Evolutionary conservation across 139 green algal species (phyloP), one percentile per base, ranked within the genome.

Genomic region (Auxenochlorella pyrenoidosa): DNA sequence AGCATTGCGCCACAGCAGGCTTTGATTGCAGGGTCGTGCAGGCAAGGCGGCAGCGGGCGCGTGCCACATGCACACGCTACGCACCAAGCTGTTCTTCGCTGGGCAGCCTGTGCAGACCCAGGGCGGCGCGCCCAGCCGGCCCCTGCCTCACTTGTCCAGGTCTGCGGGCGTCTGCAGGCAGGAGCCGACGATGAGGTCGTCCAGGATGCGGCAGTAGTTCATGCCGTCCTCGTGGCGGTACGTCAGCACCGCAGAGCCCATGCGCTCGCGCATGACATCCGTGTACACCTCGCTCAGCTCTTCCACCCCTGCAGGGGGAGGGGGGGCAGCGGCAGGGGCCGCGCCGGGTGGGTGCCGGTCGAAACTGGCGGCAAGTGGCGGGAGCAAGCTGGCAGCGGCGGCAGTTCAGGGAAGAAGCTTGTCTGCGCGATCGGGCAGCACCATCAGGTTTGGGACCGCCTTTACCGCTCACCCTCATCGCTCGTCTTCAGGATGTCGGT

Each of bases 171-270:
- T 96, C 86, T 98, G 97, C 41, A 96, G 93, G 87, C 97, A 99
- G 44, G 92, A 97, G 34, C 97, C 97, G 38, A 99, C 97, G 41
- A 99, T 97, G 24, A 99, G 77, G 87, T 99, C 94, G 28, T 96
- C 93, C 58, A 97, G 77, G 36, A 99, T 94, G 28, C 90, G 76
- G 77, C 94, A 94, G 88, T 94, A 99, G 89, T 99, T 98, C 80
- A 99, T 96, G 58, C 84, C 97, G 0, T 94, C 82, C 88, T 99
- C 96, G 87, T 99, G 97, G 18, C 93, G 75, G 87, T 99, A 99
- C 1, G 85, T 89, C 12, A 95, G 93, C 6, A 95, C 75, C 16
- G 89, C 90, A 43, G 91, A 94, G 32, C 95, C 94, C 97, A 99
- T 99, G 82, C 92, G 90, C 54, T 92, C 34, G 72, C 96, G 92